phyloP scores from a whole-genome alignment of 805 yeast species.

The Hanseniaspora valbyensis region DNA sequence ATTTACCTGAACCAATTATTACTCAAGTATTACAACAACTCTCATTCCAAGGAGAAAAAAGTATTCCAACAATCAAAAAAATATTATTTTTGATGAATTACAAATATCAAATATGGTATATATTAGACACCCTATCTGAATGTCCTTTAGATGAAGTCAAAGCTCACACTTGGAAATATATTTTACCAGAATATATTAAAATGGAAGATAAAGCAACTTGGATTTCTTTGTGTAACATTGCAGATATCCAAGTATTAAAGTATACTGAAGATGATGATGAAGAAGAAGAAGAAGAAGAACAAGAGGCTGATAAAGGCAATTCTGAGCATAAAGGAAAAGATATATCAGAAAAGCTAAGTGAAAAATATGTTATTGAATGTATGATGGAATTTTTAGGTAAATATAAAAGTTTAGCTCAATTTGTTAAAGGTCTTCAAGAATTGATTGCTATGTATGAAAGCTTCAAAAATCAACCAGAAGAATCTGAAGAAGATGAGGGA shows the following conservation, averaged over 20 bases:
- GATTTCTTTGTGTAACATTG: constrained; percentile 4
- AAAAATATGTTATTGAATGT: constrained; percentile 7
- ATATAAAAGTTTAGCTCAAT: constrained; percentile 1
- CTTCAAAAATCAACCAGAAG: constrained; percentile 4
- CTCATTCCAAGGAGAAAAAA: background rate
- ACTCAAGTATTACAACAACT: constrained; percentile 13
- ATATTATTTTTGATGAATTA: constrained; percentile 16
- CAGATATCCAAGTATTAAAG: constrained; percentile 6
- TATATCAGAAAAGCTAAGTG: constrained; percentile 16
- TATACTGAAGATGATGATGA: constrained; percentile 2
- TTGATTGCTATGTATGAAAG: constrained; percentile 3
- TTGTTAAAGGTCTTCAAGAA: constrained; percentile 1
- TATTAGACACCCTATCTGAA: constrained; percentile 45
- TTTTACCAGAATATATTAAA: constrained; percentile 53
- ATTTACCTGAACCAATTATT: constrained; percentile 6
- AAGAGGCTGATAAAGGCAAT: background rate
- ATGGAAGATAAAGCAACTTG: constrained; percentile 15
- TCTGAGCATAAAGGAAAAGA: background rate
- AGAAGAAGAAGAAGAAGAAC: background rate
- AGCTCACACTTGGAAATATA: constrained; percentile 50
- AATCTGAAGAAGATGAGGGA: background rate
- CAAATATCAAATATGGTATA: constrained; percentile 22
- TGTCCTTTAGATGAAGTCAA: constrained; percentile 58
- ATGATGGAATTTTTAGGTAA: constrained; percentile 9
- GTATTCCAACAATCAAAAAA: background rate